These are phyloP conservation scores for Sugiyamaella novakii DNA, from an alignment of 1,139 yeast species.

Conservation along the genomic window DNA sequence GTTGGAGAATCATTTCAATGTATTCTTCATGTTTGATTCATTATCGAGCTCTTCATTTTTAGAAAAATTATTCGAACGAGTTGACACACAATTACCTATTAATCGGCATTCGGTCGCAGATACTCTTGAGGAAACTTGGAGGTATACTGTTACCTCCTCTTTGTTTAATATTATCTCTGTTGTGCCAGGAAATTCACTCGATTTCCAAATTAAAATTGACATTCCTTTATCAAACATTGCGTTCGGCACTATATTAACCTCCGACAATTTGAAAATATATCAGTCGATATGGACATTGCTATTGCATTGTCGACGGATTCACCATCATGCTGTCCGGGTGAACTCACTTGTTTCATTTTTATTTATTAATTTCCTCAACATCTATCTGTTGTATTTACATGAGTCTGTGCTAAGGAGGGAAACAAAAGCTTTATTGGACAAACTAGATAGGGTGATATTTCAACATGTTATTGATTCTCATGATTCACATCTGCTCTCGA, in stretches of 20 bases:
- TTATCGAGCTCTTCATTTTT: conserved; percentile 16
- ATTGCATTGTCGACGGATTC: conserved; percentile 15
- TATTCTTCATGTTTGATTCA: conserved; percentile 26
- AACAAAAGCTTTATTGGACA: not conserved
- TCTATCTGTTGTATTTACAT: conserved; percentile 15
- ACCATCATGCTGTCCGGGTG: not conserved
- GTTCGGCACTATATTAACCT: conserved; percentile 4
- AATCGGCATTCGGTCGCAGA: conserved; percentile 23
- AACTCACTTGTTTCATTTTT: not conserved
- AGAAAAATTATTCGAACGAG: conserved; percentile 11
- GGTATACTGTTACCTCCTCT: not conserved
- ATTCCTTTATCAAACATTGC: conserved; percentile 1
- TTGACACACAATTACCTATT: conserved; percentile 10
- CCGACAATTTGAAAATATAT: not conserved
- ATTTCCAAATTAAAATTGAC: conserved; percentile 7
- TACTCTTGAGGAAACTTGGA: conserved; percentile 18
- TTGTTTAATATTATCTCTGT: conserved; percentile 4
- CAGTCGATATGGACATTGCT: conserved; percentile 19
- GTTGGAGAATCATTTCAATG: conserved; percentile 19
- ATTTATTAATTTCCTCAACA: conserved; percentile 17
- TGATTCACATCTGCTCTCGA: not conserved
- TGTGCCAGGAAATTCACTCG: not conserved
- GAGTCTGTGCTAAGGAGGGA: conserved; percentile 15
- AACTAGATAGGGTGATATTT: conserved; percentile 11
- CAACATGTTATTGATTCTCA: conserved; percentile 14